Evolutionary conservation across 495 filamentous ascomycete genomes (phyloP).

Genomic region (Penicillium diatomitis): DNA sequence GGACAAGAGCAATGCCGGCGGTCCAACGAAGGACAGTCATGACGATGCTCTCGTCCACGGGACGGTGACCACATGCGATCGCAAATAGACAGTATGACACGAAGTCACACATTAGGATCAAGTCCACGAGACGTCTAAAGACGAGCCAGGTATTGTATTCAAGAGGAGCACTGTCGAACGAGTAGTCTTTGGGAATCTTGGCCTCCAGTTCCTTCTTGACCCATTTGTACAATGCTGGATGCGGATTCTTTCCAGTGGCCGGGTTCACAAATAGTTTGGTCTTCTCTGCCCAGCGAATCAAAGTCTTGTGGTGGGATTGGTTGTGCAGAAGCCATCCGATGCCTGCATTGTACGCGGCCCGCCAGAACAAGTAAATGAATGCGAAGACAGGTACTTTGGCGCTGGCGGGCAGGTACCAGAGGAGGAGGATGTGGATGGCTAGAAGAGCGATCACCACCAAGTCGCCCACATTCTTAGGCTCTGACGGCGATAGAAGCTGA

Average conservation of each 20-base stretch:
- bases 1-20: conserved; percentile 68
- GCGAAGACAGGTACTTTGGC: conserved; percentile 69
- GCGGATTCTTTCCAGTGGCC: conserved; percentile 65
- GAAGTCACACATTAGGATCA: conserved; percentile 98
- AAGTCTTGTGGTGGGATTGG: conserved; percentile 78
- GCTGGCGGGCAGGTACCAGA: conserved; percentile 59
- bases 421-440: conserved; percentile 57
- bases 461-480: conserved; percentile 92
- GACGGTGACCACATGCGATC: conserved; percentile 71
- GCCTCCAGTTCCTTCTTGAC: conserved; percentile 85
- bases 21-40: conserved; percentile 71
- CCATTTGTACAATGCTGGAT: conserved; percentile 69
- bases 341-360: conserved; percentile 81
- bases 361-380: conserved; percentile 81
- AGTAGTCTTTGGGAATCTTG: conserved; percentile 90
- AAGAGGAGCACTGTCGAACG: conserved; percentile 82
- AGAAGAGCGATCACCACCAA: conserved; percentile 72
- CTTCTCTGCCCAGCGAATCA: conserved; percentile 82
- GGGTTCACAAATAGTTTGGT: conserved; percentile 81
- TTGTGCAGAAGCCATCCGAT: conserved; percentile 83
- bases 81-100: conserved; percentile 93
- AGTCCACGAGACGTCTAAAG: conserved; percentile 86
- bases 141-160: conserved; percentile 99
- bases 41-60: conserved; percentile 56
- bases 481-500: conserved; percentile 85